Evolutionary conservation across 1,284 basidiomycete species (phyloP), one percentile per base, ranked within the genome.

Genomic region (Trametes versicolor): DNA sequence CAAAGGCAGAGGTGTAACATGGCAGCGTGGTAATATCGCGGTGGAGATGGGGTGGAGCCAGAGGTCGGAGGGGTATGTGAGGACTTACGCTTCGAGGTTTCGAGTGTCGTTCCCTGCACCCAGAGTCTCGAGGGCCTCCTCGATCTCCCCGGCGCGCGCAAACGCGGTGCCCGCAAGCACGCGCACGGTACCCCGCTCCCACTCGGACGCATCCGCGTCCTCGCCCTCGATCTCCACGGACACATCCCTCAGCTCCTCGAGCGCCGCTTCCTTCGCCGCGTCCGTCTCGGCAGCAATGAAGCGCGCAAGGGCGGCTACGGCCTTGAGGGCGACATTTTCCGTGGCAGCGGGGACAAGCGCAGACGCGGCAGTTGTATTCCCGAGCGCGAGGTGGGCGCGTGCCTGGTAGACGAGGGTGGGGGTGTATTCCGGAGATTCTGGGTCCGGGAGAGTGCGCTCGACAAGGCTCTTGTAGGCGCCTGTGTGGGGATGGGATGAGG

Each of bases 41-140:
- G 2, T n/a, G 8, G 23, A 53, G 17, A 19, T 10, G 15, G 3
- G 36, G 52, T 15, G n/a, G 19, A n/a, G n/a, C n/a, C n/a, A n/a
- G n/a, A n/a, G n/a, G n/a, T n/a, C n/a, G n/a, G 47, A 32, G 19
- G 39, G 12, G 29, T 15, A 34, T 6, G 25, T 29, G 21, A 17
- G 2, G 3, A 82, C 94, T 73, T 77, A 97, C 95, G 94, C 94
- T 82, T 94, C 95, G 60, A 96, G 83, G 76, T 94, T 92, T 72
- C 91, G 87, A 43, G 87, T 88, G 41, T 90, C 89, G 32, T 86
- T 82, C 36, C 87, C 87, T 23, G 84, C 87, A 15, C 90, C 88
- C 32, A 98, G 83, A 0, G 94, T 95, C 75, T 97, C 95, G 32
- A 98, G 81, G 0, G 95, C 95, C 79, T 98, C 96, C 78, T 97